Evolutionary conservation across 2,329 filamentous ascomycete species (phyloP), one percentile per base, ranked within the genome.

Genomic region (Aciculosporium take): DNA sequence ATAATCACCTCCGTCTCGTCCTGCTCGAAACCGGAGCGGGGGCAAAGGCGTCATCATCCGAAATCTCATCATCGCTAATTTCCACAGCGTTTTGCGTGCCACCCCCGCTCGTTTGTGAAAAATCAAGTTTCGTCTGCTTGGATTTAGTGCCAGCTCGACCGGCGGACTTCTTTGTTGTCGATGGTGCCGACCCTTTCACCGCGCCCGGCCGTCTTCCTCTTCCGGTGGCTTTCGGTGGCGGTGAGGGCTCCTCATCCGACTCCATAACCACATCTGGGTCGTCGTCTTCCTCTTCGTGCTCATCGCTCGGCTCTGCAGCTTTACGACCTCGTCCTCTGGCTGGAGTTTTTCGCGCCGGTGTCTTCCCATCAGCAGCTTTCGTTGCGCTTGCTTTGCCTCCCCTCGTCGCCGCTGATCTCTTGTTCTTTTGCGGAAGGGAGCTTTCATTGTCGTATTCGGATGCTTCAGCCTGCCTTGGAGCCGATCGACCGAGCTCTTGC

Each of bases 51-150:
- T 76, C 72, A 33, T 77, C 73, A 43, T 76, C 73, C 0, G 70
- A 74, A 34, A 81, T 77, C 55, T 79, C 76, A 52, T 81, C 76
- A 44, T 79, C 75, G 46, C 76, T 80, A 41, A 79, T 71, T 51
- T 79, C 74, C 13, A 73, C 52, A n/a, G 66, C 63, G 29, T 67
- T 63, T 12, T 71, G 66, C 24, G 65, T 62, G 9, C 59, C 55
- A 7, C 59, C 56, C 3, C 62, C 57, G 46, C 57, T 55, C 48
- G 70, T 52, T 39, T 62, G 61, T 12, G 64, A 56, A 33, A 62
- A 63, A 38, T 52, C 50, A 6, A 63, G 36, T 41, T 48, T 58
- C 12, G 59, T 56, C 44, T 66, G 60, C 33, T 53, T 56, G 9
- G 56, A 49, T 37, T 36, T 46, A 4, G 52, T 42, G 2, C 36